Evolutionary conservation across 352 stramenopile species (phyloP), one percentile per base, ranked within the genome.

Genomic region (Phytophthora niederhauseri): DNA sequence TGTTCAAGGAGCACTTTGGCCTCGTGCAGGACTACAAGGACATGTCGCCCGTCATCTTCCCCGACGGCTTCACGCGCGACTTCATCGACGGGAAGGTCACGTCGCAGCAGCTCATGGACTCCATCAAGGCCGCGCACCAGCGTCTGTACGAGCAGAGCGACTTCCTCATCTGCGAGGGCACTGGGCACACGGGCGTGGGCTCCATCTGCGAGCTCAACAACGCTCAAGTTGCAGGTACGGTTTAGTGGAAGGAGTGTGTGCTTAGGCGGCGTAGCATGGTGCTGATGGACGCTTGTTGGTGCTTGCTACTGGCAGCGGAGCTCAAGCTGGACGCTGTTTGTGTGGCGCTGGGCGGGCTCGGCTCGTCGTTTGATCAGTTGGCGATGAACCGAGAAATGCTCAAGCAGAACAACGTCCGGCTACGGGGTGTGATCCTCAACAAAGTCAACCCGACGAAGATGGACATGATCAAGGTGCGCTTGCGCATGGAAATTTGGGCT

Each of bases 31-130:
- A 98, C 67, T 99, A 99, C 85, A 80, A 90, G 71, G 81, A 99
- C 73, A 99, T 99, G 97, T 98, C 90, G 61, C 97, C 97, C 30
- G 97, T 99, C 26, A 95, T 99, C 76, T 98, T 99, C 73, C 97
- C 97, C 0, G 73, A 91, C 36, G 97, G 97, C 22, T 99, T 99
- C 76, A 99, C 97, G 45, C 94, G 96, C 70, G 85, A 98, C 58
- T 99, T 97, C 68, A 96, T 99, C 59, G 97, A 99, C 75, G 97
- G 97, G 15, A 95, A 99, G 71, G 89, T 97, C 20, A 97, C 87
- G n/a, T 82, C 90, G 24, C 69, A 84, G 41, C 74, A 96, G 70
- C 86, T 96, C 59, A 80, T 92, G 48, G 71, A 82, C 17, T 76
- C 89, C 28, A 98, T 99, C 57, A 69, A 84, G 45, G 31, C 64